Evolutionary conservation across 2,329 filamentous ascomycete species (phyloP), one percentile per base, ranked within the genome.

Genomic region (Lojkania enalia): DNA sequence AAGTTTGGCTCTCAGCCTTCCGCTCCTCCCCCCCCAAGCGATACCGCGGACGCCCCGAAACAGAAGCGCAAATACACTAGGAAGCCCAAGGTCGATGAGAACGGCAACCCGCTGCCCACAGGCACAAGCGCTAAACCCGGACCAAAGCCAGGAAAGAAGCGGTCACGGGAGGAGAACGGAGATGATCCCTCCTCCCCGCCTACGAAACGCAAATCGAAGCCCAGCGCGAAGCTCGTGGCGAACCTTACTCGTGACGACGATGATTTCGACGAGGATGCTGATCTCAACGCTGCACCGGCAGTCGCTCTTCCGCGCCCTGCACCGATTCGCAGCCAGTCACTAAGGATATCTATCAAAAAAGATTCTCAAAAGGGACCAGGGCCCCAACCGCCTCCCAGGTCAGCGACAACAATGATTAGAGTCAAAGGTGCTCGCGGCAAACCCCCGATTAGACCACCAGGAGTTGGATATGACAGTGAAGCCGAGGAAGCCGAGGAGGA

Each of bases 381-480:
- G 44, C 48, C 18, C 48, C 41, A 14, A 16, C 12, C 12, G 46
- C 16, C 11, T 7, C 5, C 21, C 20, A 6, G 58, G 39, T 46
- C 57, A 31, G 42, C 58, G 20, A 59, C 62, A 1, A 58, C 55
- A 5, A 52, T 66, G n/a, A 46, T 68, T 16, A 68, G 67, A 46
- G 53, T 70, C 49, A 69, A 67, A 39, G 62, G 64, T 15, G 52
- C 52, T 15, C 20, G 30, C 0, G 66, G 66, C 4, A 68, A 62
- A 43, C 58, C 63, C 2, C 67, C 66, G 1, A 32, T 44, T 9
- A 47, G 88, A 52, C 84, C 84, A 4, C 81, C 83, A 1, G 94
- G 94, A 39, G 90, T 95, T 44, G 94, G 92, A 5, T 99, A 97
- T 71, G 94, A 99, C 67, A 96, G 91, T 2, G 94, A 97, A 70